Evolutionary conservation across 169 alveolate species (phyloP), one percentile per base, ranked within the genome.

Genomic region (Cryptosporidium sp.): DNA sequence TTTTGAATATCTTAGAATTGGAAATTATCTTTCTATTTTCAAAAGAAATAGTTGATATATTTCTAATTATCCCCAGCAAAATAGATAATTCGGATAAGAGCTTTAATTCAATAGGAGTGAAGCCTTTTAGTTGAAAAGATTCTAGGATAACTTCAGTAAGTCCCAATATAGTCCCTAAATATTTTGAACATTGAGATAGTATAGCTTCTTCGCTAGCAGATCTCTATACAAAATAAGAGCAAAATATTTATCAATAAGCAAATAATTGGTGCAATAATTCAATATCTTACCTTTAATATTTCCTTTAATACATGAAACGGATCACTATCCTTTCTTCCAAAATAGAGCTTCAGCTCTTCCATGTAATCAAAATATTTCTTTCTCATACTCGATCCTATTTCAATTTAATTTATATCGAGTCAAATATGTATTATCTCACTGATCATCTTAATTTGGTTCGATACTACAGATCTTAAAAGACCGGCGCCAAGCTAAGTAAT

Each of bases 11-110:
- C 52, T 60, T 35, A 1, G 86, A 73, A 33, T 58, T 56, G 16
- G 62, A 60, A 33, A 73, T 56, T 6, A 9, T 58, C 29, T 42
- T 52, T n/a, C 86, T 73, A 73, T n/a, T 29, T 29, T 73, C 86
- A 33, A 35, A 12, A 33, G 86, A 73, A 26, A 73, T 42, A 18
- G 71, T 73, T 21, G 86, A 73, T 2, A 73, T 14, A 60, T 73
- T 73, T 73, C 86, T 73, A 4, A 73, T 10, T 18, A 73, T 3
- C 23, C 86, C 86, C 29, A 73, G 31, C 26, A 73, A n/a, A 39
- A 73, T n/a, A 10, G 86, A 73, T 0, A 73, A 23, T 60, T 73
- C 86, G 52, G 86, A 73, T 60, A 73, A 8, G 5, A 53, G 37
- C 9, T 42, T 73, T 14, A 73, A 26, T 52, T 29, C 31, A 31